These are phyloP conservation scores for Umbilicaria muhlenbergii DNA, from an alignment of 495 filamentous ascomycete genomes.

Conservation along the genomic window DNA sequence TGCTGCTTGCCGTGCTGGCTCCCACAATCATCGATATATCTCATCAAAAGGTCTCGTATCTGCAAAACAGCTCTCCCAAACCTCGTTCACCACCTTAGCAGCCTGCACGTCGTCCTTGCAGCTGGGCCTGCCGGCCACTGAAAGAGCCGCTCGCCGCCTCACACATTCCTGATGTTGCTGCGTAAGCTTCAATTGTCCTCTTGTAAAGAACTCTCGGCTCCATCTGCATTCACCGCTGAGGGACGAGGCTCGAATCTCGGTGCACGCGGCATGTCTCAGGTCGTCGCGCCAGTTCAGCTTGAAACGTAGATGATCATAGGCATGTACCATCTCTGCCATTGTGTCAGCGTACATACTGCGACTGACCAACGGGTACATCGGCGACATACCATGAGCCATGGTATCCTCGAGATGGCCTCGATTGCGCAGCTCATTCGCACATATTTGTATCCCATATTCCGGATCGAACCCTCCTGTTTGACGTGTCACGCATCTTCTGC, in stretches of 20 bases:
- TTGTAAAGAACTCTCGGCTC: slow-evolving; percentile 66
- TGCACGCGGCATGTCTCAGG: slow-evolving; percentile 80
- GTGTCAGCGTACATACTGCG: not conserved
- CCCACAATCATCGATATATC: slow-evolving; percentile 59
- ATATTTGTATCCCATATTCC: slow-evolving; percentile 72
- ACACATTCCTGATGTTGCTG: slow-evolving; percentile 93
- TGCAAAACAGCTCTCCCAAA: slow-evolving; percentile 91
- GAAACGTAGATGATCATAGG: slow-evolving; percentile 83
- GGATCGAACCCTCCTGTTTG: slow-evolving; percentile 72
- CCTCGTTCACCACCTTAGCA: slow-evolving; percentile 77
- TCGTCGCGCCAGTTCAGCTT: slow-evolving; percentile 68
- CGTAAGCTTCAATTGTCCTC: slow-evolving; percentile 73
- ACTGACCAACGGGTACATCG: not conserved
- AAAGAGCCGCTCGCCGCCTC: slow-evolving; percentile 57
- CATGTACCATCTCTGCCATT: slow-evolving; percentile 73
- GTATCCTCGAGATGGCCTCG: slow-evolving; percentile 77
- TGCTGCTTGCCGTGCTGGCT: too few species aligned
- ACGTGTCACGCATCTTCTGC: slow-evolving; percentile 51
- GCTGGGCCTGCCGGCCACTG: slow-evolving; percentile 53
- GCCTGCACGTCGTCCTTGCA: slow-evolving; percentile 84
- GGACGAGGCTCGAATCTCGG: slow-evolving; percentile 92
- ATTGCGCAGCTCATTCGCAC: slow-evolving; percentile 70
- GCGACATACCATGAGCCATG: slow-evolving; percentile 46
- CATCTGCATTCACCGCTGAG: slow-evolving; percentile 90
- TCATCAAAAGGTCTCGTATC: slow-evolving; percentile 95